phyloP scores from a whole-genome alignment of 164 flowering plant genomes.

The Malania oleifera region DNA sequence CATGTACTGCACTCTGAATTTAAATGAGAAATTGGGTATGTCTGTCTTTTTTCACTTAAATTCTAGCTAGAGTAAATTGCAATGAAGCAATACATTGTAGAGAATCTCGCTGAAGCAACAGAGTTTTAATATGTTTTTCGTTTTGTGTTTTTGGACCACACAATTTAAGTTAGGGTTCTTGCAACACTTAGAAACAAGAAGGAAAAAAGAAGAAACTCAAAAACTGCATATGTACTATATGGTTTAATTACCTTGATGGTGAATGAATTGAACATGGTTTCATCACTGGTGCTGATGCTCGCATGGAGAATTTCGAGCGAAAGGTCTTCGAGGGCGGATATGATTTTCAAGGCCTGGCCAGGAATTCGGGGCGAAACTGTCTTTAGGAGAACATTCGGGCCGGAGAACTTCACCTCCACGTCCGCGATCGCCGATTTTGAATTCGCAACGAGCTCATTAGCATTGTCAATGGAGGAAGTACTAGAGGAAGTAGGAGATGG shows the following conservation, averaged over 20 bases:
- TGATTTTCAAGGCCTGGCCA: slow-evolving; percentile 69
- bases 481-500: slow-evolving; percentile 28
- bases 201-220: too few species aligned
- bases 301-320: slow-evolving; percentile 77
- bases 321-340: slow-evolving; percentile 64
- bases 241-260: slow-evolving; percentile 97
- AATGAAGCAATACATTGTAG: too few species aligned
- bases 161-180: too few species aligned
- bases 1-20: not conserved
- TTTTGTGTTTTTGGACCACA: too few species aligned
- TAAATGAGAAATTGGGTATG: not conserved
- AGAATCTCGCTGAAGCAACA: too few species aligned
- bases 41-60: not conserved
- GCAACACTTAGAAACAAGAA: too few species aligned
- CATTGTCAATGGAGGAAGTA: slow-evolving; percentile 29
- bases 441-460: slow-evolving; percentile 65
- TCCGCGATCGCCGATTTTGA: slow-evolving; percentile 70
- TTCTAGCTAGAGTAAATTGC: too few species aligned
- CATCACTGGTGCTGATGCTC: slow-evolving; percentile 55
- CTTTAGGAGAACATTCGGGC: slow-evolving; percentile 70
- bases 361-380: slow-evolving; percentile 64
- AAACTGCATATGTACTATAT: too few species aligned
- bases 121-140: too few species aligned
- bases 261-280: slow-evolving; percentile 75
- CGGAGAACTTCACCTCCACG: slow-evolving; percentile 89